These are phyloP conservation scores for Mycena polygramma DNA, from an alignment of 768 basidiomycete species.

Conservation along the genomic window DNA sequence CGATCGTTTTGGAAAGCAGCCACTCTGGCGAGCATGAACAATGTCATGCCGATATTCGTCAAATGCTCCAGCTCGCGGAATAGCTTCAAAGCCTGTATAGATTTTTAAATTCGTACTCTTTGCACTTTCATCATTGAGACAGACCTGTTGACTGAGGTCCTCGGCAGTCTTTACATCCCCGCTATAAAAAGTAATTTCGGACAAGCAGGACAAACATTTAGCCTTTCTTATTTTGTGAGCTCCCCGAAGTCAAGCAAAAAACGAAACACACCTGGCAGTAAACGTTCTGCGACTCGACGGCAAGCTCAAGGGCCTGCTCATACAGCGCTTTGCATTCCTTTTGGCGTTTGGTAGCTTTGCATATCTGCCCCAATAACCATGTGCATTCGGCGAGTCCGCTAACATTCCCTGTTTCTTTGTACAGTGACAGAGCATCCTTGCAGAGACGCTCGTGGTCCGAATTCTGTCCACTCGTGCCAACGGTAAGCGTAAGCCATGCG, in stretches of 20 bases:
- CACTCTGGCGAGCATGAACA: constrained; percentile 30
- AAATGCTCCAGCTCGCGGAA: constrained; percentile 34
- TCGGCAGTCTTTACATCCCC: constrained; percentile 29
- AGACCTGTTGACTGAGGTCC: constrained; percentile 28
- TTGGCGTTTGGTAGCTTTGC: constrained; percentile 30
- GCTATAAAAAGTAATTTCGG: constrained; percentile 33
- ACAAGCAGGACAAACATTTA: constrained; percentile 34
- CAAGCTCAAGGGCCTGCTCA: constrained; percentile 33
- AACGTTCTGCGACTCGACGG: constrained; percentile 29
- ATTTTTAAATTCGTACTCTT: not conserved
- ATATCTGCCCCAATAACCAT: constrained; percentile 36
- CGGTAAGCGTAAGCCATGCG: constrained; percentile 19
- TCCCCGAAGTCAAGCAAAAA: not conserved
- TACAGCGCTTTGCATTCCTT: constrained; percentile 34
- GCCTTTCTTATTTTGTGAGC: constrained; percentile 13
- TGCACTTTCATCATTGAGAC: not conserved
- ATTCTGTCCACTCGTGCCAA: constrained; percentile 2
- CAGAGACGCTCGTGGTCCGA: constrained; percentile 33
- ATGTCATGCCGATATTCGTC: constrained; percentile 35
- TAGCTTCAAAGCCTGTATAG: constrained; percentile 31
- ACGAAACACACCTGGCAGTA: constrained; percentile 27
- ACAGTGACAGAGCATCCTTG: constrained; percentile 34
- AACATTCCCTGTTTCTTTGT: constrained; percentile 29
- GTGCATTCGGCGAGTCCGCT: constrained; percentile 36
- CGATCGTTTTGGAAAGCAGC: constrained; percentile 28